Evolutionary conservation across 257 asterid species (phyloP), one percentile per base, ranked within the genome.

Genomic region (Capsicum pubescens): DNA sequence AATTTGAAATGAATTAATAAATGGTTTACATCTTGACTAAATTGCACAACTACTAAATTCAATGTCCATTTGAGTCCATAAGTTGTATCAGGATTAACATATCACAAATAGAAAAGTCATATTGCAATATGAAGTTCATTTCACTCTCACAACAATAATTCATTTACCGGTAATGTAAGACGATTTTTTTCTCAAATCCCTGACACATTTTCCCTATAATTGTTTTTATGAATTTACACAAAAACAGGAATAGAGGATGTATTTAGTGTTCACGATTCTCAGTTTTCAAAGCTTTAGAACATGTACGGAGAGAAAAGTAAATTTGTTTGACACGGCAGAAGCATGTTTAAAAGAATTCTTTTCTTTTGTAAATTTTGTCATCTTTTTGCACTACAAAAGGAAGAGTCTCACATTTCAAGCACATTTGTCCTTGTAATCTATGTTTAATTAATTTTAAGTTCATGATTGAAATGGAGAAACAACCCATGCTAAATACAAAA

Each of bases 1-100:
- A 17, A 72, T 72, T 72, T 74, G 39, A 74, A 74, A 21, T 74
- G 79, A 71, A 74, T 44, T 48, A 74, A 66, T 12, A 32, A 74
- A 48, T 5, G 80, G 60, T 19, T 55, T 19, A 48, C 80, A 74
- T 74, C 80, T 74, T 48, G 19, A 74, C 19, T 12, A 74, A 50
- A 72, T 19, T 48, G 60, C 3, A 42, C 80, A 74, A 6, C 42
- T 19, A 72, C 12, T 19, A 7, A 0, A 74, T 21, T 48, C 19
- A 11, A 8, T 7, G 60, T 1, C 6, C 42, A 71, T 12, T 72
- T 12, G 60, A 59, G 12, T 19, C 80, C 78, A 0, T 4, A 42
- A 42, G 55, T 12, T 19, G 36, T 48, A 19, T 48, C 7, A 72
- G 19, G 42, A 12, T 48, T 72, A 48, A 48, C n/a, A 4, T 58